Conservation (phyloP, 176 grass and related monocot genomes). For the Coix lacrymajobi region DNA sequence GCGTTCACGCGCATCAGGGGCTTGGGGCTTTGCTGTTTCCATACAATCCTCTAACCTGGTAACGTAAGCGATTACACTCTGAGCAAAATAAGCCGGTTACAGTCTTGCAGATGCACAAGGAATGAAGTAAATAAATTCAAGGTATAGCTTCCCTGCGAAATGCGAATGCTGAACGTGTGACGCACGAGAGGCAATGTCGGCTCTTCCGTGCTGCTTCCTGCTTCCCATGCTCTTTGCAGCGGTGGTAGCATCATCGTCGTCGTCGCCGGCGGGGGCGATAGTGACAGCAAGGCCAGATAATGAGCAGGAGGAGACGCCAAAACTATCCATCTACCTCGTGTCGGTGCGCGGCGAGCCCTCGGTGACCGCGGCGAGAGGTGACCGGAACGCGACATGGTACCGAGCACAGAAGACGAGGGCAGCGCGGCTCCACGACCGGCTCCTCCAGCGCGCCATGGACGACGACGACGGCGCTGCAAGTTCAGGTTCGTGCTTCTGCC, state of each 20-base stretch:
- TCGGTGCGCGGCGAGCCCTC: not conserved
- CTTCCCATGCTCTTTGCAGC: not conserved
- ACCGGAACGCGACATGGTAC: not conserved
- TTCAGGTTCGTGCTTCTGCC: not conserved
- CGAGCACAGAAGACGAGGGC: conserved; percentile 1
- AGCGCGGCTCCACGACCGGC: conserved; percentile 30
- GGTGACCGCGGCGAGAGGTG: not conserved
- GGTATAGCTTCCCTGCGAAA: not conserved
- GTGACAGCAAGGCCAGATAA: not conserved
- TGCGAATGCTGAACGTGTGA: not conserved
- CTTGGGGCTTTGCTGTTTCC: not conserved
- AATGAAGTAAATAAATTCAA: not conserved
- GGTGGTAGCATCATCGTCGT: not conserved
- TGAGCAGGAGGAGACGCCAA: not conserved
- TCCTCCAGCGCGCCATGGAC: conserved; percentile 41
- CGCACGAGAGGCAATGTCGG: not conserved
- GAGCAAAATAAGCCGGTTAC: not conserved
- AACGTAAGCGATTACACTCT: not conserved
- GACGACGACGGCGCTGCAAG: not conserved
- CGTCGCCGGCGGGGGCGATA: too few species aligned
- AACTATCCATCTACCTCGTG: conserved; percentile 15
- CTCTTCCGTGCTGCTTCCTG: not conserved
- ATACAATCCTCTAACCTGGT: not conserved
- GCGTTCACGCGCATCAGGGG: not conserved
- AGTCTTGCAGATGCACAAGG: not conserved